These are phyloP conservation scores for Talaromyces verruculosus DNA, from an alignment of 2,329 filamentous ascomycete species.

Conservation along the genomic window DNA sequence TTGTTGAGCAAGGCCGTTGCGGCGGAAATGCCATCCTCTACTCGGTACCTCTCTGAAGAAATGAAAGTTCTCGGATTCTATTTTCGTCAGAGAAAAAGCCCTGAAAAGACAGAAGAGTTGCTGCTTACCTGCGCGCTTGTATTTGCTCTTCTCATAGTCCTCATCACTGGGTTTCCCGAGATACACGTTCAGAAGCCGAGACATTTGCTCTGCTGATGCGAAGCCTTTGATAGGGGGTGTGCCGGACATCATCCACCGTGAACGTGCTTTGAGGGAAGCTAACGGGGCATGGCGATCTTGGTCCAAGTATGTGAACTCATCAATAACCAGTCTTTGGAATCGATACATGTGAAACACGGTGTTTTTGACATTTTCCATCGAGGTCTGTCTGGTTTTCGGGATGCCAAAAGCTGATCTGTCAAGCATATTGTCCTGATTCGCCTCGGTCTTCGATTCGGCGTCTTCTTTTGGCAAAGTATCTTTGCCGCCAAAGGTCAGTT, in stretches of 20 bases:
- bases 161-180: constrained; percentile 55
- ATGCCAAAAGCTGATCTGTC: constrained; percentile 8
- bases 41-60: constrained; percentile 53
- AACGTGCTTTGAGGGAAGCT: constrained; percentile 50
- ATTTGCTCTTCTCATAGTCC: constrained; percentile 46
- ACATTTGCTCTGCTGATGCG: constrained; percentile 60
- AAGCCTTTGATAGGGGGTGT: constrained; percentile 61
- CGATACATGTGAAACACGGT: constrained; percentile 60
- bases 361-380: constrained; percentile 25
- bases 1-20: constrained; percentile 53
- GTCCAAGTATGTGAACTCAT: constrained; percentile 63
- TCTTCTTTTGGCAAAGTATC: background rate
- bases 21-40: constrained; percentile 52
- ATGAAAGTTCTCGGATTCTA: constrained; percentile 57
- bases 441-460: background rate
- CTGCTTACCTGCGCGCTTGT: constrained; percentile 37
- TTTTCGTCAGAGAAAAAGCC: constrained; percentile 25
- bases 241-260: constrained; percentile 63
- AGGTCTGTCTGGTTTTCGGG: background rate
- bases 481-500: background rate
- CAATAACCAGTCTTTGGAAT: constrained; percentile 62
- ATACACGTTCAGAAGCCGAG: constrained; percentile 55
- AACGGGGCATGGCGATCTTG: constrained; percentile 46
- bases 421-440: background rate
- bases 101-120: background rate